Conservation (phyloP, 1,139 yeast species). For the Pichia sorboxylosa region DNA sequence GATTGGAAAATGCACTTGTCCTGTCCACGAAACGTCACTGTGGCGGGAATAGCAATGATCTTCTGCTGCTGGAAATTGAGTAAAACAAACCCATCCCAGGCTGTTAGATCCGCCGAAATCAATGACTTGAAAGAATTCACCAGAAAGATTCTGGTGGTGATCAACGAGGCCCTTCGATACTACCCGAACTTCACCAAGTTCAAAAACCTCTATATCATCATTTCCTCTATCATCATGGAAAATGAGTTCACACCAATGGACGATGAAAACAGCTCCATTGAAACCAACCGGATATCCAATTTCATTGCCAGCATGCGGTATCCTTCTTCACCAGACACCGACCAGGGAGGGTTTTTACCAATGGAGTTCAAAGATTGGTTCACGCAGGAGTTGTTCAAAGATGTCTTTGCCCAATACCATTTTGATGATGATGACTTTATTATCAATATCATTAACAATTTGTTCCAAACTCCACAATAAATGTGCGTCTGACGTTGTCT, state of each 20-base stretch:
- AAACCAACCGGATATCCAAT: too few relatives aligned
- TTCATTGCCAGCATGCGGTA: too few relatives aligned
- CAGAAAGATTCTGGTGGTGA: conserved; percentile 6
- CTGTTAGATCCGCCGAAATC: too few relatives aligned
- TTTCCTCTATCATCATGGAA: conserved; percentile 14
- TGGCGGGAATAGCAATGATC: conserved; percentile 14
- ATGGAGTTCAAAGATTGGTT: conserved; percentile 18
- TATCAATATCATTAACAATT: conserved; percentile 1
- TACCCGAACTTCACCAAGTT: conserved; percentile 14
- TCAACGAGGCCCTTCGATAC: conserved; percentile 11
- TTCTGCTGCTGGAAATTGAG: conserved; percentile 19
- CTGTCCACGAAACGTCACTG: conserved; percentile 13
- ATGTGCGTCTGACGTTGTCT: too few relatives aligned
- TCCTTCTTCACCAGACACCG: too few relatives aligned
- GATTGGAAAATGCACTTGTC: conserved; percentile 13
- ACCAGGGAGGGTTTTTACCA: too few relatives aligned
- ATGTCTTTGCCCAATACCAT: conserved; percentile 13
- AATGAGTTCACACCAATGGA: too few relatives aligned
- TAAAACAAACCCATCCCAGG: conserved; percentile 11
- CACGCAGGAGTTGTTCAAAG: conserved; percentile 15
- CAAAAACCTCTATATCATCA: conserved; percentile 12
- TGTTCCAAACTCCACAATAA: conserved; percentile 1
- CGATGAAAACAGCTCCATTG: too few relatives aligned
- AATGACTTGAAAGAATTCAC: conserved; percentile 10
- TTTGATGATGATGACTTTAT: conserved; percentile 9